A percentile compares a stretch with the other conserved stretches of the same genome.
Conservation (phyloP, 805 yeast genomes). For the Debaryomyces castellii region DNA sequence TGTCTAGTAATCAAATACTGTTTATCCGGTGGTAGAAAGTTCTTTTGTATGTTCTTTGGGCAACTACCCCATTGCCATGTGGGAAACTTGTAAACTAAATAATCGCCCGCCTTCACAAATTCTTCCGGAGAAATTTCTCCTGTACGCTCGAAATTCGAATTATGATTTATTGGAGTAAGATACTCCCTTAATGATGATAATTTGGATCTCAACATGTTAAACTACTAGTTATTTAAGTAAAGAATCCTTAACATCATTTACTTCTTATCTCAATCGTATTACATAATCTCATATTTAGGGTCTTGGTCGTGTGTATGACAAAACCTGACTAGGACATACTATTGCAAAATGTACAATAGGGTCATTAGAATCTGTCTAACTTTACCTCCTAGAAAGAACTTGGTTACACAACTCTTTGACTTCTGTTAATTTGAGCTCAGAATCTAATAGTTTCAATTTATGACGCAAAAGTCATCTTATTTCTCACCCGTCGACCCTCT, state of each 20-base stretch:
- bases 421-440: no score
- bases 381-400: no score
- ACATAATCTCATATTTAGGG: background rate
- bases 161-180: constrained; percentile 84
- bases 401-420: no score
- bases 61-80: constrained; percentile 85
- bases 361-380: no score
- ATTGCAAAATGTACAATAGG: no score
- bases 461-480: no score
- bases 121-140: constrained; percentile 97
- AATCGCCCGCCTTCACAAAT: constrained; percentile 92
- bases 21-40: constrained; percentile 81
- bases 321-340: background rate
- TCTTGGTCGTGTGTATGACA: background rate
- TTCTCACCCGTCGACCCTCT: no score
- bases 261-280: background rate
- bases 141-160: constrained; percentile 79
- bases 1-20: constrained; percentile 86
- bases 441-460: no score
- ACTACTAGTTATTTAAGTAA: background rate
- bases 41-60: constrained; percentile 43
- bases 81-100: constrained; percentile 85
- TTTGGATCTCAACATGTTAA: constrained; percentile 59
- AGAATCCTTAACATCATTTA: background rate
- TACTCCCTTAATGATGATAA: constrained; percentile 86